Percentiles rank a stretch among this genome's conserved stretches.
Conservation (phyloP, 2,329 filamentous ascomycete genomes). For the Fonsecaea pugnacius region DNA sequence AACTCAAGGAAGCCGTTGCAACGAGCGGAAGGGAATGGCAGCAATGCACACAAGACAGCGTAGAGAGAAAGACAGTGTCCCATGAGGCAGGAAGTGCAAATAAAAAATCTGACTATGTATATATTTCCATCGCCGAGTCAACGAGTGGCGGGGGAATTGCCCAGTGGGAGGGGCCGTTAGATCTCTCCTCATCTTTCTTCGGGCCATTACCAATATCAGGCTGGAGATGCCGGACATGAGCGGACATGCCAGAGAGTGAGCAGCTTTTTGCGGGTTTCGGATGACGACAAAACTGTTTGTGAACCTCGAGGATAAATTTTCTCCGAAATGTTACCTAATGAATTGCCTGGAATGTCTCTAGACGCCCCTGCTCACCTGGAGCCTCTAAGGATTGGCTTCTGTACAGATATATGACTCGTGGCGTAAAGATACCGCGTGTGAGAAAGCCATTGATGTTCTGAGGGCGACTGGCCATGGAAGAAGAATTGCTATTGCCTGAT, state of each 20-base stretch:
- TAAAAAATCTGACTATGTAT: background rate
- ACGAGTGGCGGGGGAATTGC: background rate
- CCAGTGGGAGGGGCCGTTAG: background rate
- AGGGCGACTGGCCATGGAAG: background rate
- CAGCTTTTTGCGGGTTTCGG: background rate
- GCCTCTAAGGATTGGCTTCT: background rate
- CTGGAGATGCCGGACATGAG: conserved; percentile 21
- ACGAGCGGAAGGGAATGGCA: background rate
- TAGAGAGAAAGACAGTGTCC: background rate
- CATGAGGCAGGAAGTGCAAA: background rate
- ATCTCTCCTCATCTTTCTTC: conserved; percentile 1
- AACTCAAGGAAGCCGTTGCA: background rate
- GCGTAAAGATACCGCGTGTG: background rate
- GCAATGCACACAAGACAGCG: background rate
- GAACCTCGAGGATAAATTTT: conserved; percentile 7
- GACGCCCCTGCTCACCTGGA: background rate
- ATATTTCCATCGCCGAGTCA: background rate
- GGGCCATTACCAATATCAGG: conserved; percentile 15
- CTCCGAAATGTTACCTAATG: conserved; percentile 22
- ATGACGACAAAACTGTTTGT: conserved; percentile 11
- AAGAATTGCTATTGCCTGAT: background rate
- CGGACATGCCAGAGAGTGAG: conserved; percentile 1
- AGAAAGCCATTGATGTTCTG: background rate
- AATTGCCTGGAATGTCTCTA: background rate
- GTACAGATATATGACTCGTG: background rate